A percentile compares a stretch with the other conserved stretches of the same genome.
Conservation (phyloP, 108 stramenopile genomes). For the Skeletonema costatum region DNA sequence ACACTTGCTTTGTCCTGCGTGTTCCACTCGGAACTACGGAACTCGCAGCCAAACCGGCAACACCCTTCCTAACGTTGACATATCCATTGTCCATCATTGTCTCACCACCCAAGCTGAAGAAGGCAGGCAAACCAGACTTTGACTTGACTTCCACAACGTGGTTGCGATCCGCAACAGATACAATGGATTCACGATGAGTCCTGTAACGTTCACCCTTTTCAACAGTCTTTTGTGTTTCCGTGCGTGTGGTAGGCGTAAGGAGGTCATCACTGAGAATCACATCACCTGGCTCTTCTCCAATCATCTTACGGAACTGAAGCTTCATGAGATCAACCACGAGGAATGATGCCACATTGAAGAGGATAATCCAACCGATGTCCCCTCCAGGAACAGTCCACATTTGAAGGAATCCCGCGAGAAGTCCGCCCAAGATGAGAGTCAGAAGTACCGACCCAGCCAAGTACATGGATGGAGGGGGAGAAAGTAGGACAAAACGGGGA, state of each 20-base stretch:
- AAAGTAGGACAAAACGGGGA: slow-evolving; percentile 48
- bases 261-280: slow-evolving; percentile 54
- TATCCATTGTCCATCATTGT: background rate
- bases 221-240: slow-evolving; percentile 45
- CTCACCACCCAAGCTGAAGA: background rate
- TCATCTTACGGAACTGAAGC: slow-evolving; percentile 47
- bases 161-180: background rate
- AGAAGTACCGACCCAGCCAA: slow-evolving; percentile 51
- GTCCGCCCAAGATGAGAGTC: slow-evolving; percentile 42
- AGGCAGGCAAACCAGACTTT: background rate
- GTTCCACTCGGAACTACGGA: background rate
- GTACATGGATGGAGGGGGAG: slow-evolving; percentile 42
- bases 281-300: slow-evolving; percentile 59
- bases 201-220: slow-evolving; percentile 50
- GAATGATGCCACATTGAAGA: slow-evolving; percentile 54
- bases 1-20: background rate
- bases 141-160: background rate
- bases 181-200: slow-evolving; percentile 43
- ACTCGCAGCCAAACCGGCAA: too few species aligned
- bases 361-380: slow-evolving; percentile 39
- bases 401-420: slow-evolving; percentile 39
- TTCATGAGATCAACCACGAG: slow-evolving; percentile 59
- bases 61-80: too few species aligned
- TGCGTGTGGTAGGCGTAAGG: slow-evolving; percentile 25
- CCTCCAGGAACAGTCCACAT: slow-evolving; percentile 18